A percentile compares a stretch with the other conserved stretches of the same genome.
Conservation (phyloP, 352 stramenopile species). For the Phytophthora crassamura region DNA sequence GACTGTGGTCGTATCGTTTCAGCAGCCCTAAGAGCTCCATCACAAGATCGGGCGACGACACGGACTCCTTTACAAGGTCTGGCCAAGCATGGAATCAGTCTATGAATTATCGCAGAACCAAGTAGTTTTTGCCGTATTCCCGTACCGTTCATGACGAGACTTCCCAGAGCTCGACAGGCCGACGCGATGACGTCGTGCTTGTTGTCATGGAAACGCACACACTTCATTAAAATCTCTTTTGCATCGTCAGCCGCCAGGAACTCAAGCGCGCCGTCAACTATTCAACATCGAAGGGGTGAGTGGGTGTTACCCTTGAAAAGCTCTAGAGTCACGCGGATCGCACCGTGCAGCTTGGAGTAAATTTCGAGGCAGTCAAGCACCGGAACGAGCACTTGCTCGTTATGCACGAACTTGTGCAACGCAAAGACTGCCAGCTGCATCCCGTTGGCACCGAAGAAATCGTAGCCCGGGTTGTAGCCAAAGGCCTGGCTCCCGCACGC, state of each 20-base stretch:
- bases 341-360: conserved; percentile 78
- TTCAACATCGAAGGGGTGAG: not conserved
- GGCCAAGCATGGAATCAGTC: not conserved
- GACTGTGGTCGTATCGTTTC: conserved; percentile 58
- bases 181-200: conserved; percentile 72
- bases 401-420: conserved; percentile 80
- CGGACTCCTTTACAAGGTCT: conserved; percentile 77
- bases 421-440: conserved; percentile 77
- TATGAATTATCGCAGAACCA: not conserved
- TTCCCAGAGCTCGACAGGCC: conserved; percentile 67
- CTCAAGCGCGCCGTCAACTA: conserved; percentile 70
- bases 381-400: conserved; percentile 65
- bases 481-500: conserved; percentile 70
- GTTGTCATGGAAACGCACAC: conserved; percentile 79
- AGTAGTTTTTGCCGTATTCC: not conserved
- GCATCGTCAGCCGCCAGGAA: conserved; percentile 66
- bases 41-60: conserved; percentile 58
- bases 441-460: conserved; percentile 71
- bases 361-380: conserved; percentile 74
- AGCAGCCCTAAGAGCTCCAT: conserved; percentile 65
- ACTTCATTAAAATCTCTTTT: conserved; percentile 76
- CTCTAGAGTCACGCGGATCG: not conserved
- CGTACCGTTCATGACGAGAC: conserved; percentile 77
- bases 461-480: conserved; percentile 68
- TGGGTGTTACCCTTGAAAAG: not conserved